Evolutionary conservation across 75 land plant genomes (phyloP).

Genomic region (Isoetes taiwanensis): DNA sequence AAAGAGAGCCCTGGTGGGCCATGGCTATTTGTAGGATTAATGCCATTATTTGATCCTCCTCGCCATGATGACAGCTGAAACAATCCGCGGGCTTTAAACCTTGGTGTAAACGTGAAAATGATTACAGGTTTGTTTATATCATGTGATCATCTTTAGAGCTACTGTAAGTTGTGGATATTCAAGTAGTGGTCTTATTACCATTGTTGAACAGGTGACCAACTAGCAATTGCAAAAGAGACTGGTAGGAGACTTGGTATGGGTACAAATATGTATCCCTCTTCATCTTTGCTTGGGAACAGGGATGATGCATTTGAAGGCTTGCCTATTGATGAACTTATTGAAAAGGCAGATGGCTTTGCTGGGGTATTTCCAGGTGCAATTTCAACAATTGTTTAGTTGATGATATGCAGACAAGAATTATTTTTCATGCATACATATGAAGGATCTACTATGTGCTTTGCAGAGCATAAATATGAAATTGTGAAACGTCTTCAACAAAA

Average conservation of each 20-base stretch:
- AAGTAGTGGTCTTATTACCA: no score
- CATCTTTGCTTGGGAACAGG: not conserved
- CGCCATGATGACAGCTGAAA: conserved; percentile 37
- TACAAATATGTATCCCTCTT: conserved; percentile 2
- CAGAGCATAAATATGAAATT: conserved; percentile 90
- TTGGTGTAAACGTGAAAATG: conserved; percentile 45
- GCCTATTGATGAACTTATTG: conserved; percentile 1
- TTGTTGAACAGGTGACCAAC: not conserved
- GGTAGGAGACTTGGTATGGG: conserved; percentile 1
- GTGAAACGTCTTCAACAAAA: conserved; percentile 65
- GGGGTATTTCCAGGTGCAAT: not conserved
- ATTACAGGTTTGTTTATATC: conserved; percentile 37
- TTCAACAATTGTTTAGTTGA: no score
- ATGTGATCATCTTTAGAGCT: no score
- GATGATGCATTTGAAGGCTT: not conserved
- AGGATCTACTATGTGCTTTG: not conserved
- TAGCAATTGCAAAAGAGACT: conserved; percentile 1
- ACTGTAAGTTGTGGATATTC: no score
- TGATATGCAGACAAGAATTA: no score
- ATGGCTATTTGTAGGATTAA: conserved; percentile 31
- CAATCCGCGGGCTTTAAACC: conserved; percentile 34
- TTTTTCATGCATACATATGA: no score
- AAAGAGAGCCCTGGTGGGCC: conserved; percentile 46
- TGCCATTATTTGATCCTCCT: conserved; percentile 49
- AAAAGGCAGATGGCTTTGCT: conserved; percentile 7